These are phyloP conservation scores for Pholiota molesta DNA, from an alignment of 768 basidiomycete species.

Conservation along the genomic window DNA sequence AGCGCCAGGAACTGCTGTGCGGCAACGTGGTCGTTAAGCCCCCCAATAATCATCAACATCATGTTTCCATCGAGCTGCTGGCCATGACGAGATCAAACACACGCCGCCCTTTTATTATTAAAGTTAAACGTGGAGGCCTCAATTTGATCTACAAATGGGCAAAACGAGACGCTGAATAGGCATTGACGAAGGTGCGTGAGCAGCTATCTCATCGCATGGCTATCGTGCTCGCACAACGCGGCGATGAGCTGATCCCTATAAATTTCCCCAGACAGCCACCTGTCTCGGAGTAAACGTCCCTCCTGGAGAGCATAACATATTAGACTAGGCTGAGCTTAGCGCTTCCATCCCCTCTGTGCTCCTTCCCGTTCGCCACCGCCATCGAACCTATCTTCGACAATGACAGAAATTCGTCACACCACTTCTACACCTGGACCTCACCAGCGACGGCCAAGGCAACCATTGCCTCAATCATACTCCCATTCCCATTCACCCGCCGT, in stretches of 20 bases:
- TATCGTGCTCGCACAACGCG: constrained; percentile 34
- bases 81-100: constrained; percentile 6
- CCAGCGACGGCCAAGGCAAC: constrained; percentile 10
- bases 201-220: constrained; percentile 29
- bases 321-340: constrained; percentile 18
- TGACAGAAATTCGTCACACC: constrained; percentile 14
- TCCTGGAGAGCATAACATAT: constrained; percentile 21
- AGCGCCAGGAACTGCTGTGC: constrained; percentile 6
- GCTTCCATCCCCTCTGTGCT: constrained; percentile 4
- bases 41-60: constrained; percentile 12
- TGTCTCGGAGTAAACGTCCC: constrained; percentile 8
- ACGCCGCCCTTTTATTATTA: constrained; percentile 6
- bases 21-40: constrained; percentile 21
- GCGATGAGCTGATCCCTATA: constrained; percentile 19
- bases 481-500: constrained; percentile 14
- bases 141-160: constrained; percentile 4
- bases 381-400: constrained; percentile 2
- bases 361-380: constrained; percentile 1
- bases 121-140: constrained; percentile 24
- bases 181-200: constrained; percentile 11
- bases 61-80: constrained; percentile 18
- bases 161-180: constrained; percentile 1
- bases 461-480: constrained; percentile 1
- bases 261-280: constrained; percentile 15
- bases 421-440: constrained; percentile 14